Evolutionary conservation across 371 early-diverging fungal genomes (phyloP).

Genomic region (Chytridium lagenaria): DNA sequence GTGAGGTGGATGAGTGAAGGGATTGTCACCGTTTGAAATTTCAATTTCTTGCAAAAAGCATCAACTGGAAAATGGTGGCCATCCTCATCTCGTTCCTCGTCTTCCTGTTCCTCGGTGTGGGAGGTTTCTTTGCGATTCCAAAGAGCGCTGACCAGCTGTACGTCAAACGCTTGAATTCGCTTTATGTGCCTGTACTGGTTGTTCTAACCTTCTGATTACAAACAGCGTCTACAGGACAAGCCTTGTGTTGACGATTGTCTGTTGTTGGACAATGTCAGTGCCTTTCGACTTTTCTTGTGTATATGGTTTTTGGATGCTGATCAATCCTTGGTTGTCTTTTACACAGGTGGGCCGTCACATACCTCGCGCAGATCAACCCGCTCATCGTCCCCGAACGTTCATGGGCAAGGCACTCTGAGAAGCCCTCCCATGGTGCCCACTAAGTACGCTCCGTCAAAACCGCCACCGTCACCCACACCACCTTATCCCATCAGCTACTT

Average conservation of each 20-base stretch:
- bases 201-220: too few species aligned
- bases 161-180: too few species aligned
- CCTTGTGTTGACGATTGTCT: conserved; percentile 42
- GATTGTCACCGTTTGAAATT: too few species aligned
- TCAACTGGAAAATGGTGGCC: conserved; percentile 14
- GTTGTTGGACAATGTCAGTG: conserved; percentile 51
- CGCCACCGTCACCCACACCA: too few species aligned
- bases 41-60: neutral
- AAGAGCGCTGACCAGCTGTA: conserved; percentile 48
- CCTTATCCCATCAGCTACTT: too few species aligned
- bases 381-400: conserved; percentile 47
- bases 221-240: conserved; percentile 43
- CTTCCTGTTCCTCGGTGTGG: conserved; percentile 38
- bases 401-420: conserved; percentile 26
- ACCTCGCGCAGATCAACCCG: conserved; percentile 52
- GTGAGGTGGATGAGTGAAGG: too few species aligned
- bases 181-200: too few species aligned
- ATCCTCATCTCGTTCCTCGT: conserved; percentile 48
- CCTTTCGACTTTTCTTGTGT: neutral
- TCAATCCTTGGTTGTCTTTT: conserved; percentile 6
- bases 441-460: neutral
- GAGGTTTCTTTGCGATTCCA: conserved; percentile 42
- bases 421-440: neutral
- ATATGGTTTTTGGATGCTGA: neutral
- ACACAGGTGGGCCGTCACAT: conserved; percentile 58